Evolutionary conservation across 495 filamentous ascomycete species (phyloP), one percentile per base, ranked within the genome.

Genomic region (Xylona heveae): DNA sequence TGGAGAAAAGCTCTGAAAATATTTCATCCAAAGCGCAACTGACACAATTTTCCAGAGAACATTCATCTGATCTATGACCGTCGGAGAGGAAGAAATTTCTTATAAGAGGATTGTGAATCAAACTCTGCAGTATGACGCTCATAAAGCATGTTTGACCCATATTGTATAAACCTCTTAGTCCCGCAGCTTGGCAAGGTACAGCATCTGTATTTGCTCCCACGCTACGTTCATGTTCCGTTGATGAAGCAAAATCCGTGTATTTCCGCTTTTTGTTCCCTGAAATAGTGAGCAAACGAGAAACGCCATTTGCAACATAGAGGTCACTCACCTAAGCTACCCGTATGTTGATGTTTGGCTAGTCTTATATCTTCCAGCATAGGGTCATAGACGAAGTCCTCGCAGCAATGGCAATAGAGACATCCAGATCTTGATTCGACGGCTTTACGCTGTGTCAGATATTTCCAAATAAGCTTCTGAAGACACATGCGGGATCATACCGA

Each of bases 111-210:
- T 92, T 90, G 50, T 92, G 83, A 19, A 92, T 61, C 28, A 94
- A 63, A 13, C 68, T 73, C 46, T 94, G 84, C 10, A 94, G 58
- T 28, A 92, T 74, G 19, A 91, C 82, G 38, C 78, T 83, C 62
- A 91, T 77, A 48, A 88, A 94, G 54, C 84, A 94, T 3, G 84
- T 91, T 13, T 80, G 76, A 9, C 84, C 84, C 50, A 90, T 80
- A 47, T 94, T 94, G 47, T 79, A 84, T 23, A 94, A 71, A n/a
- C 84, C 84, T 5, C 83, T 71, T 19, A 88, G 59, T 5, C 75
- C 75, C 23, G 60, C 71, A 3, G 74, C 71, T 23, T 69, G 71
- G 47, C 76, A 82, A 1, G 76, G 71, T 12, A 64, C 61, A 15
- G 59, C 46, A 4, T 55, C 62, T 7, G 72, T 70, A 44, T 79